Evolutionary conservation across 495 filamentous ascomycete species (phyloP).

Genomic region (Penicillium egyptiacum): DNA sequence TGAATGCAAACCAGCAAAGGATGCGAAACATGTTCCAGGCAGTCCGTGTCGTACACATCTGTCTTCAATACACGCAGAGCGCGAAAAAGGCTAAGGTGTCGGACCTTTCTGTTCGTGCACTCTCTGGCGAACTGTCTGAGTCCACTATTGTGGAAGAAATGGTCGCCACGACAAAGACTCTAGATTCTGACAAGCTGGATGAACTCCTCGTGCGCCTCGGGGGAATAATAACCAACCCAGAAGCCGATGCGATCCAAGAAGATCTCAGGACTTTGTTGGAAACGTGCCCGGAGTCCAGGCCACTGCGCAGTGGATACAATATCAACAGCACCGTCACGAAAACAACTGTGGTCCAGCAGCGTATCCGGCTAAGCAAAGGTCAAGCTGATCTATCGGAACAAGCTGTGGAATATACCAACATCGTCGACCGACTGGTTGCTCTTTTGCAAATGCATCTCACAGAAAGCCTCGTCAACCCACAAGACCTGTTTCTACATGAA

Average conservation of each 20-base stretch:
- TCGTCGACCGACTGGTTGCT: conserved; percentile 64
- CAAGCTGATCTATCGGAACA: conserved; percentile 71
- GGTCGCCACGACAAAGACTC: conserved; percentile 49
- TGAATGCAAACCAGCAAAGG: conserved; percentile 39
- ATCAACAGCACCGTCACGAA: conserved; percentile 68
- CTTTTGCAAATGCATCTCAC: conserved; percentile 56
- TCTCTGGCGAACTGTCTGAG: conserved; percentile 56
- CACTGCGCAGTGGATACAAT: conserved; percentile 74
- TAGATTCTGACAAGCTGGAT: conserved; percentile 44
- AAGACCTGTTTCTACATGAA: conserved; percentile 71
- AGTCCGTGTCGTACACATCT: conserved; percentile 45
- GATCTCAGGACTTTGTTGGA: conserved; percentile 38
- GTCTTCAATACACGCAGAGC: conserved; percentile 43
- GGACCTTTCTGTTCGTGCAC: conserved; percentile 56
- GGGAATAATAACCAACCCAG: conserved; percentile 13
- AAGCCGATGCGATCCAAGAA: conserved; percentile 23
- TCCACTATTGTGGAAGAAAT: conserved; percentile 55
- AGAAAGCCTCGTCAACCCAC: conserved; percentile 54
- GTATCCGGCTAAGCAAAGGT: conserved; percentile 80
- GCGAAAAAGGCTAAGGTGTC: conserved; percentile 43
- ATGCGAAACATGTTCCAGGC: conserved; percentile 48
- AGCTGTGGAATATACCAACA: conserved; percentile 71
- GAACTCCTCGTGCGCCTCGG: conserved; percentile 26
- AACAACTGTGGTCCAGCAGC: conserved; percentile 84
- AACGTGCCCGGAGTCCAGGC: conserved; percentile 40